Evolutionary conservation across 768 basidiomycete genomes (phyloP), one percentile per base, ranked within the genome.

Genomic region (Hericium coralloides): DNA sequence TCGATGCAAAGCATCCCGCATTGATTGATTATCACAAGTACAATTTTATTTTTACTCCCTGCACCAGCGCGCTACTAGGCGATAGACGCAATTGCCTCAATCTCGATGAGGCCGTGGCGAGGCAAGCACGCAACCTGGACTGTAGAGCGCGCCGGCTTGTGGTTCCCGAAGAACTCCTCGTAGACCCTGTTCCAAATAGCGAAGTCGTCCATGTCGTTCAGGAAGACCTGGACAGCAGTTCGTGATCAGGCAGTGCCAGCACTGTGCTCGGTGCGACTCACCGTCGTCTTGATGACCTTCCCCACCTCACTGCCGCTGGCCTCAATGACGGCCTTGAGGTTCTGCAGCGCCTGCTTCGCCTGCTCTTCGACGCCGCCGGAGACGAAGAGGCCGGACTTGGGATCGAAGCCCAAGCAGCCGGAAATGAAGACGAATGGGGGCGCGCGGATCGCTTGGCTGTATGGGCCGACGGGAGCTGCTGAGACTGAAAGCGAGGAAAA

Each of bases 131-230:
- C 76, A 36, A 93, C 92, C 74, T 98, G 92, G 53, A 99, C 91
- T 23, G 54, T 57, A 39, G 20, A 63, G 59, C 97, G 79, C 3
- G 97, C 94, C 49, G 97, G 95, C 71, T 90, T 94, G 74, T 95
- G 90, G 31, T 82, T 78, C 10, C 90, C 93, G 68, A 98, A 98
- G 72, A 90, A 87, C 55, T 81, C 75, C 38, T 81, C 80, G 69
- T 97, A 98, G 60, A 93, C 76, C 15, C 71, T 80, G 69, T 98
- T 98, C 64, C 97, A 83, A 41, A 78, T 73, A 3, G 67, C 83
- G 67, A 98, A 98, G 70, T 99, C 90, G 63, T 90, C 76, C 92
- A 98, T 95, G 60, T 81, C 75, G 70, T 95, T 92, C 68, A 98
- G 71, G 75, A 97, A 98, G 23, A 95, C 87, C 92, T 94, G 52